Conservation (phyloP, 2,329 filamentous ascomycete genomes). For the Aureobasidium sp. region DNA sequence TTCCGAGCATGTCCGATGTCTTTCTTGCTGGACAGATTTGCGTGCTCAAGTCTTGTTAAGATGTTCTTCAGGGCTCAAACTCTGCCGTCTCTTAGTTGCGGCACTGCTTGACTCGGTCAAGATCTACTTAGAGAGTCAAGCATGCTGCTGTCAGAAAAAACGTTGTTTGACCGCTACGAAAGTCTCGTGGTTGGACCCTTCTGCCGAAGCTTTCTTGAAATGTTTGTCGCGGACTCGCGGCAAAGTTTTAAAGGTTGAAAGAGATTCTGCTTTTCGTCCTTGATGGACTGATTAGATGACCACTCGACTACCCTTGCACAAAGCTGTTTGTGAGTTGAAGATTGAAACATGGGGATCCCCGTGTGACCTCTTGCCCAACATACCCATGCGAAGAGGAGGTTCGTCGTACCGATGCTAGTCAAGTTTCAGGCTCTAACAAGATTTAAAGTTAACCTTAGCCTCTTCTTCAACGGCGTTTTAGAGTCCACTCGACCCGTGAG, state of each 20-base stretch:
- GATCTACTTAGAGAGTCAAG: slow-evolving; percentile 2
- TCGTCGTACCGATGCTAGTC: neutral
- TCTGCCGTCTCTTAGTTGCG: neutral
- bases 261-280: neutral
- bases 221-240: neutral
- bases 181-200: neutral
- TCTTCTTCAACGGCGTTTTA: neutral
- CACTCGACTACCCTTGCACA: neutral
- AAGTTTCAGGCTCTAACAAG: slow-evolving; percentile 2
- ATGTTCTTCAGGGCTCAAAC: neutral
- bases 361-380: neutral
- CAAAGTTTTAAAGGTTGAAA: neutral
- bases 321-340: neutral
- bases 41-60: neutral
- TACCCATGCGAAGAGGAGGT: neutral
- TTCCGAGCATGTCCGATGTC: too few species aligned
- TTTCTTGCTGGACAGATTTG: neutral
- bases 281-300: neutral
- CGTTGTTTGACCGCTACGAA: neutral
- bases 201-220: neutral
- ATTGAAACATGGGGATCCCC: neutral
- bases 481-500: neutral
- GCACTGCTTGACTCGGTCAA: neutral
- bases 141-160: neutral
- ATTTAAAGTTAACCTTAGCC: slow-evolving; percentile 1